Evolutionary conservation across 148 eudicot species (phyloP), one percentile per base, ranked within the genome.

Genomic region (Vaccinium darrowii): DNA sequence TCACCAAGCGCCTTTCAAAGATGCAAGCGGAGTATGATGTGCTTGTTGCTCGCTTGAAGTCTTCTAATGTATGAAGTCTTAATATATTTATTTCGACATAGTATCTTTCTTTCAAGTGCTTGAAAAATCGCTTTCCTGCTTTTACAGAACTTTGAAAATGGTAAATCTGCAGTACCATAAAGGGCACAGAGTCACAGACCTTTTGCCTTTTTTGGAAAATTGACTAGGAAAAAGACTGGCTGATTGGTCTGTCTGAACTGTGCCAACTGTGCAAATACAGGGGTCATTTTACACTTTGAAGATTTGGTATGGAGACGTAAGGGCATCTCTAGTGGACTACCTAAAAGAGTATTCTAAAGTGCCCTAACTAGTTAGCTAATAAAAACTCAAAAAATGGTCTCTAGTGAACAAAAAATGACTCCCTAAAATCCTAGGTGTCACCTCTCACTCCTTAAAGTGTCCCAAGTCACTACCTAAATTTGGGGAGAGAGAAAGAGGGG

Each of bases 21-120:
- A 92, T 97, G 95, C 98, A 97, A 92, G 89, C 86, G 49, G 99
- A 97, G 84, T 93, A 94, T 90, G 90, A 93, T 84, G 96, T 91
- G 27, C 91, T 94, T 27, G 84, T 89, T 83, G 91, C 94, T 82
- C 99, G 98, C 85, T 88, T 97, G 80, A 89, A 83, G 75, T 97
- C 98, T 73, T 90, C 95, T n/a, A 88, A 89, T 82, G 99, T 97
- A 87, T 83, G 88, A 82, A 50, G 52, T 85, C 76, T 47, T 9
- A 9, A 14, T 27, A 6, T 27, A 4, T 30, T 84, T 54, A 11
- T 58, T 57, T 80, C 21, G 27, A 25, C 7, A 54, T 15, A 23
- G 23, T 73, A 13, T 76, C 67, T 15, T 49, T 84, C 51, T 21
- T 67, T n/a, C 21, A 30, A 76, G 8, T 82, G 74, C 83, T 15